Evolutionary conservation across 257 asterid genomes (phyloP).

Genomic region (Orobanche coerulescens): DNA sequence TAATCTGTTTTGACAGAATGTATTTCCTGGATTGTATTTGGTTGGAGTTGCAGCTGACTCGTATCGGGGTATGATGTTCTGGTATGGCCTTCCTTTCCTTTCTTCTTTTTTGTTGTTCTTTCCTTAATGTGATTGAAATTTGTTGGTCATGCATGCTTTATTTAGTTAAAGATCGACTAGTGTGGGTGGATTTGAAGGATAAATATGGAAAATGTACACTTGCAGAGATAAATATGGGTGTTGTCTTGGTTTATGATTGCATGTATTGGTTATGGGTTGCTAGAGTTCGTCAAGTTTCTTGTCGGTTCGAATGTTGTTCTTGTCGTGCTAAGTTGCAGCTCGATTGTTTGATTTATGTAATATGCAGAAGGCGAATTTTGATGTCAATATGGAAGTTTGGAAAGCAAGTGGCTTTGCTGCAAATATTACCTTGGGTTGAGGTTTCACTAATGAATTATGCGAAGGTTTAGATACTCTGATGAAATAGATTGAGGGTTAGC

Average conservation of each 20-base stretch:
- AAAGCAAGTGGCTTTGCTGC: not conserved
- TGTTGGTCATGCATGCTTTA: constrained; percentile 14
- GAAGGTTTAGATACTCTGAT: no score
- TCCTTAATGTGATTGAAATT: not conserved
- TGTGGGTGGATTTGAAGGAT: constrained; percentile 11
- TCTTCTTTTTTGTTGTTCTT: not conserved
- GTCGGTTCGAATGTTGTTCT: not conserved
- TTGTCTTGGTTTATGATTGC: not conserved
- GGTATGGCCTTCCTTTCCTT: constrained; percentile 31
- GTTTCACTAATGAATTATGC: no score
- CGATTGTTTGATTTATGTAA: not conserved
- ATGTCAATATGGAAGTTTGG: not conserved
- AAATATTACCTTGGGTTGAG: no score
- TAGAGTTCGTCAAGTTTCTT: not conserved
- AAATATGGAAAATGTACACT: constrained; percentile 5
- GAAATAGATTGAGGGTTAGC: no score
- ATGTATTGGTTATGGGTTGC: not conserved
- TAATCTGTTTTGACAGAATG: constrained; percentile 32
- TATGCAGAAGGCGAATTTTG: no score
- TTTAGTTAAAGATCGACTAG: not conserved
- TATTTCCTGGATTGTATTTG: constrained; percentile 64
- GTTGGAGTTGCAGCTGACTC: constrained; percentile 64
- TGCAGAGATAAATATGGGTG: constrained; percentile 28
- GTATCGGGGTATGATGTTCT: constrained; percentile 37
- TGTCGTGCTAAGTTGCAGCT: constrained; percentile 8